A percentile compares a stretch with the other conserved stretches of the same genome.
Conservation (phyloP, 2,329 filamentous ascomycete species). For the Aspergillus spinulosporus region DNA sequence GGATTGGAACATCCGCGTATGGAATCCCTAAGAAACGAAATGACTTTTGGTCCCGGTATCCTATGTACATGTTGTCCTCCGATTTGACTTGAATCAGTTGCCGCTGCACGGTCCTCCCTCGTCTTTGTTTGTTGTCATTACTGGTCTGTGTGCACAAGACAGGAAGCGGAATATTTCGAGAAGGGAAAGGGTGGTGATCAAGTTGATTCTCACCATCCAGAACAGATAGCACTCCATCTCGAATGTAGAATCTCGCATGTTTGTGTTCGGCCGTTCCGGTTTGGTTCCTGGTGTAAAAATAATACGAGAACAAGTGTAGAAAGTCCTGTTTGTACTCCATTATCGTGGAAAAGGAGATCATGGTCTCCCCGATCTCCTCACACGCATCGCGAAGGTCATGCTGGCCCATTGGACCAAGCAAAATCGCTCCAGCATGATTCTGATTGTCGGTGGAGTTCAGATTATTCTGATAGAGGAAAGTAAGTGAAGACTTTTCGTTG, state of each 20-base stretch:
- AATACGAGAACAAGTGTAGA: slow-evolving; percentile 47
- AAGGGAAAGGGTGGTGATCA: slow-evolving; percentile 32
- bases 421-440: slow-evolving; percentile 54
- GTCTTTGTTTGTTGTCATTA: slow-evolving; percentile 11
- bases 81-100: slow-evolving; percentile 9
- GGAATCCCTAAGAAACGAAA: slow-evolving; percentile 51
- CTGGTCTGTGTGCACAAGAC: slow-evolving; percentile 55
- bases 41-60: slow-evolving; percentile 55
- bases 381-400: slow-evolving; percentile 47
- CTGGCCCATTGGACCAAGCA: slow-evolving; percentile 47
- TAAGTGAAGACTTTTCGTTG: slow-evolving; percentile 49
- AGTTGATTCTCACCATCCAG: slow-evolving; percentile 31
- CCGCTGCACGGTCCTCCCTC: neutral
- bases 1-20: slow-evolving; percentile 43
- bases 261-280: slow-evolving; percentile 31
- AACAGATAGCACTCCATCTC: slow-evolving; percentile 42
- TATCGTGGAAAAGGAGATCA: slow-evolving; percentile 46
- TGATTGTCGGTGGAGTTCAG: slow-evolving; percentile 55
- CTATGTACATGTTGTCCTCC: slow-evolving; percentile 24
- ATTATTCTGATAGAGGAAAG: slow-evolving; percentile 57
- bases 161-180: slow-evolving; percentile 39
- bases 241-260: slow-evolving; percentile 46
- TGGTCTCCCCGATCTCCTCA: slow-evolving; percentile 48
- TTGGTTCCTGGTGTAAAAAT: slow-evolving; percentile 36
- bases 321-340: slow-evolving; percentile 50